Base-by-base conservation (phyloP, 2,329 filamentous ascomycete genomes). In the Trichoderma afroharzianum region DNA sequence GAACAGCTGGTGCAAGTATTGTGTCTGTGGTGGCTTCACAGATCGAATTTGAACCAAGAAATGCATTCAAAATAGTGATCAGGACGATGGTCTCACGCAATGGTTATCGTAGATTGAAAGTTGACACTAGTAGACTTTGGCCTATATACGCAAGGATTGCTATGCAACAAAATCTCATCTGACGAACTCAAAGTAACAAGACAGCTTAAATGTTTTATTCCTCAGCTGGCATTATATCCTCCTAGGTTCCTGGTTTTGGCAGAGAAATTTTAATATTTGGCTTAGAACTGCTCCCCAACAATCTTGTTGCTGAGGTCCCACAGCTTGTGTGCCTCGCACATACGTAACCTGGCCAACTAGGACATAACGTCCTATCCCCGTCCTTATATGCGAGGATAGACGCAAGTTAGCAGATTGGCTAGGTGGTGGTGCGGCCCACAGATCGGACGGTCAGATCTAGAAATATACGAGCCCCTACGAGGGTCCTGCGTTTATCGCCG, bases 151-250 rank as follows among this genome's bases (percentile, higher is more conserved):
- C 36, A 39, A 18, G 6, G 36, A 39, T 39, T 4, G 6, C 36
- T 39, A 39, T 4, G 6, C 36, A 18, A 39, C 36, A 39, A 12
- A 8, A 8, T 18, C 36, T 18, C 36, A 39, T 18, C 15, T 1
- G 1, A 39, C 6, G 1, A 0, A 0, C 7, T 39, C 15, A 18
- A 39, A 3, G 6, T 39, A 8, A 39, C 7, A 2, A 18, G 6
- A 18, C 6, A 39, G 36, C 33, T 36, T 36, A 36, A 18, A 39
- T 39, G 3, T 8, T 39, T 39, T 39, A 18, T 39, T 39, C 7
- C 3, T 18, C 15, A 39, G 7, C 3, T 8, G 6, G 39, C 39
- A 43, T n/a, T 43, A 0, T 2, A n/a, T 43, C n/a, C 6, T 43
- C 3, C 7, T n/a, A n/a, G 2, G 8, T 43, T 18, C 2, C 1